Base-by-base conservation (phyloP, 495 filamentous ascomycete species). In the Penicillium fimorum region DNA sequence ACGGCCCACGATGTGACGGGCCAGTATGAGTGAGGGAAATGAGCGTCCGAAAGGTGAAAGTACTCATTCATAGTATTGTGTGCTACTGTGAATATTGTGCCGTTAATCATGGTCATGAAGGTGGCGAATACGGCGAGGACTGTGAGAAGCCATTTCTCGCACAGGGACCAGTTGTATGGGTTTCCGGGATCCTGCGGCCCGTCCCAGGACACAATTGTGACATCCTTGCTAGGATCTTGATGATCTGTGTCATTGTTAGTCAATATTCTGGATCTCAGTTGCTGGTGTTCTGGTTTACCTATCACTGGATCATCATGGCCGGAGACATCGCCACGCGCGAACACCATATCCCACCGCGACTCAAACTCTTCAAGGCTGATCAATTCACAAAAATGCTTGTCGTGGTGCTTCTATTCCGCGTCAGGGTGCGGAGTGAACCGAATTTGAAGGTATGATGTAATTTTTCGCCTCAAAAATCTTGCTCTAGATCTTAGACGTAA, bases 101-200 rank as follows among this genome's bases (percentile, higher is more conserved):
- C 75, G 46, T 77, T 78, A 62, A 75, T 70, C 61, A 71, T 63
- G 22, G 68, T 65, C n/a, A 70, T 65, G 47, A 70, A 74, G 8
- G 66, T 71, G 20, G 64, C 55, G 33, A 72, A 62, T 3, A 59
- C 59, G 9, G 68, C 64, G 7, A 68, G 40, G 4, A 46, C 22
- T 1, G 68, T 74, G 3, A 71, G 44, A 8, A 58, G 59, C 71
- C 71, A 74, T 65, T 74, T 74, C 57, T 76, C 77, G 37, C 70
- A 61, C 15, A 66, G 50, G 10, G 84, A 70, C 84, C 84, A 87
- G 69, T 87, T 86, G 70, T 76, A 78, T 8, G 84, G 84, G 57
- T 86, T 85, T 15, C 67, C 72, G 2, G 75, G 73, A 63, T 87
- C 82, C 15, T 74, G 62, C 7, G 77, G 70, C 49, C 77, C 76